Evolutionary conservation across 1,284 basidiomycete species (phyloP), one percentile per base, ranked within the genome.

Genomic region (Agaricales sp.): DNA sequence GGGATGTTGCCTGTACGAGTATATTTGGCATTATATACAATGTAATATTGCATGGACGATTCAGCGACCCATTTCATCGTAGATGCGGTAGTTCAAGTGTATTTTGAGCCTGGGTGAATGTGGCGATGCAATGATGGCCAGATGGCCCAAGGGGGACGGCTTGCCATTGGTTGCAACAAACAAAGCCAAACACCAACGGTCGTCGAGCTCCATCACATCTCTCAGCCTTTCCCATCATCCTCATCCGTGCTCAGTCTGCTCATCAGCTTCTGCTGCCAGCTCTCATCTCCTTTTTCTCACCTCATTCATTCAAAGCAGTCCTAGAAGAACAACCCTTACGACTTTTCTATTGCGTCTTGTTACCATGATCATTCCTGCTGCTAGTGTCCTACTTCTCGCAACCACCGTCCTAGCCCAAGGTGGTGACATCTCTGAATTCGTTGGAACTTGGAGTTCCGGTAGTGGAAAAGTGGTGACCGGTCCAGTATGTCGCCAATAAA

Each of bases 371-470:
- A 16, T 41, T 45, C 57, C 67, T 51, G 49, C 69, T 39, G 57
- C 70, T 48, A 60, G 68, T 51, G 58, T 77, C 50, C 64, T 71
- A 55, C 65, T 67, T 12, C 63, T 78, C 49, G 70, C 68, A 41
- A 64, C 55, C 64, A 61, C 55, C 56, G 67, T 51, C 13, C 11
- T 45, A 0, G 57, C 1, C 57, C 47, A 0, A 73, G 81, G 65
- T 18, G 8, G 8, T 8, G 91, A 90, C 59, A 69, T 74, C 1
- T 87, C 87, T 1, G 48, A 68, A 47, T 68, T 96, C 48, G 56
- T 63, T 22, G 93, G 93, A 0, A 93, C 91, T 18, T 97, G 93
- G 93, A 77, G 76, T 48, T 84, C 87, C 38, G 90, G 90, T 18
- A 81, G 77, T 56, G 73, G 75, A 56, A 69, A 75, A 25, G 92